Base-by-base conservation (phyloP, 2,329 filamentous ascomycete species). In the Parastagonospora avenae region DNA sequence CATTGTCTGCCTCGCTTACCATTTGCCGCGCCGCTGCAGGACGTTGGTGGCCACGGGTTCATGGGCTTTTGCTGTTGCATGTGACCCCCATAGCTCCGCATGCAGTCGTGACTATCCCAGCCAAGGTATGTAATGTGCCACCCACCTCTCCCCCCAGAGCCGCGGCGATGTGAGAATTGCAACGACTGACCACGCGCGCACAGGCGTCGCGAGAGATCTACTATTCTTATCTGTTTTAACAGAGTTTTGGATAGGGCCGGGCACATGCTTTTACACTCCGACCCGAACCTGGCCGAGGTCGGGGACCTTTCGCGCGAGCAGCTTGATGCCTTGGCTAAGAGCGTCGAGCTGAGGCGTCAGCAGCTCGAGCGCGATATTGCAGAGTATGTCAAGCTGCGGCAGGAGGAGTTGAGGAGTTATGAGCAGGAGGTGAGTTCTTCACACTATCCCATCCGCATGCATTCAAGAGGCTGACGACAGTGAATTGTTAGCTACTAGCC, bases 331-430 rank as follows among this genome's bases (percentile, higher is more conserved):
- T 58, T 72, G 52, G 62, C 67, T 47, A 59, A 58, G 59, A 70
- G 57, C 55, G 61, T 74, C 50, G 70, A 74, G 61, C 56, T 56
- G 39, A 66, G 70, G 44, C 64, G 71, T 54, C 65, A 66, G 61
- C 64, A 67, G 57, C 70, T 74, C 52, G 68, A 74, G 61, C 48
- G 50, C 38, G 71, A 73, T 59, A 73, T 74, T 56, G 38, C 61
- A 44, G 58, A 58, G 40, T 74, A 73, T 53, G 71, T 72, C 48
- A 48, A 42, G 47, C 53, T 48, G 52, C 71, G 72, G 60, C 71
- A 73, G 60, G 55, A 56, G 39, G 66, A 72, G 32, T 59, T 74
- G 58, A 59, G 61, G 47, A 42, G 46, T 29, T 65, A 70, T 64
- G 66, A 66, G 55, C 60, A 60, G 35, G 59, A 72, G 68, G 70